These are phyloP conservation scores for Diaporthe nobilis DNA, from an alignment of 2,329 filamentous ascomycete species.

Conservation along the genomic window DNA sequence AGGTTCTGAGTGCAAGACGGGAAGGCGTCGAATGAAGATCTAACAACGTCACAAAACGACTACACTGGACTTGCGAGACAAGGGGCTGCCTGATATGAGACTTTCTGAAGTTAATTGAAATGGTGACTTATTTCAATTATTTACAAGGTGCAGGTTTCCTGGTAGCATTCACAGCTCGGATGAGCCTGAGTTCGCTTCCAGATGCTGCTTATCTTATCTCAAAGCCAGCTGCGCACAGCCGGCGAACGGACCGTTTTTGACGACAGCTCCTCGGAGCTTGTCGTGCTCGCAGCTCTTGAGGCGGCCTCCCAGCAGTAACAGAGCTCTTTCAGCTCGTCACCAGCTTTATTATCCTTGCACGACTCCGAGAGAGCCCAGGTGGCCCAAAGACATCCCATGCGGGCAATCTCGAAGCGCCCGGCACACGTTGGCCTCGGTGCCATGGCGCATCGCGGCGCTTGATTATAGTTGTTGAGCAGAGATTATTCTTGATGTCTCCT, in stretches of 20 bases:
- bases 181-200: background rate
- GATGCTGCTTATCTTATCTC: slow-evolving; percentile 40
- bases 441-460: background rate
- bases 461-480: slow-evolving; percentile 14
- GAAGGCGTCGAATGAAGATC: background rate
- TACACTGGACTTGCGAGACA: background rate
- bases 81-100: background rate
- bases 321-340: background rate
- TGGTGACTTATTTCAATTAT: background rate
- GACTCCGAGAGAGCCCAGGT: background rate
- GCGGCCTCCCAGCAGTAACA: background rate
- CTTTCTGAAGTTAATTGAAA: background rate
- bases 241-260: slow-evolving; percentile 31
- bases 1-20: background rate
- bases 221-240: slow-evolving; percentile 27
- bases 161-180: background rate
- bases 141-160: background rate
- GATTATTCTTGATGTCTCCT: background rate
- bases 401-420: background rate
- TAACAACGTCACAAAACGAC: background rate
- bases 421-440: background rate
- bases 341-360: background rate
- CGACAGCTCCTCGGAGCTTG: slow-evolving; percentile 12
- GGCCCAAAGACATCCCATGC: too few species aligned
- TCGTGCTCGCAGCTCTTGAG: background rate